Evolutionary conservation across 75 land plant genomes (phyloP).

Genomic region (Isoetes taiwanensis): DNA sequence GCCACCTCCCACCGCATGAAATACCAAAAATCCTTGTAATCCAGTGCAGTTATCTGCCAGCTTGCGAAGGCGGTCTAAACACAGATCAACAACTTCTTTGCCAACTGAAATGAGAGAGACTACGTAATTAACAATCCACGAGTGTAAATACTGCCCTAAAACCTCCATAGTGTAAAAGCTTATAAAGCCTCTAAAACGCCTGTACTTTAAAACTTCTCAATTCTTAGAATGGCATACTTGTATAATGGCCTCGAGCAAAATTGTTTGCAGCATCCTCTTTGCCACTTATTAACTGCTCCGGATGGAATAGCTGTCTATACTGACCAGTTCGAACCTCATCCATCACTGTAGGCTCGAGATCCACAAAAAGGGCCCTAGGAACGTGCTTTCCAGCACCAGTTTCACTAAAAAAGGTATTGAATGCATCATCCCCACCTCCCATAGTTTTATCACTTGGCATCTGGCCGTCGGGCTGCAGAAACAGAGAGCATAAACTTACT

Average conservation of each 20-base stretch:
- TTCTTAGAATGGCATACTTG: slow-evolving; percentile 23
- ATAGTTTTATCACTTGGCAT: slow-evolving; percentile 51
- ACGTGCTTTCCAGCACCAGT: slow-evolving; percentile 76
- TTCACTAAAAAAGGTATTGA: slow-evolving; percentile 73
- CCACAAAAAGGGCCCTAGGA: slow-evolving; percentile 55
- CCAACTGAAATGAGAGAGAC: slow-evolving; percentile 30
- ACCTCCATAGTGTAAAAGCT: neutral
- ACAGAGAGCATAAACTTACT: no score
- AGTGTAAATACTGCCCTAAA: neutral
- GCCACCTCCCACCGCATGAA: slow-evolving; percentile 60
- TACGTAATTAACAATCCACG: neutral
- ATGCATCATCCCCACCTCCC: slow-evolving; percentile 65
- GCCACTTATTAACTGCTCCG: slow-evolving; percentile 62
- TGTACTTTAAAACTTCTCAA: neutral
- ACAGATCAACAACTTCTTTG: slow-evolving; percentile 71
- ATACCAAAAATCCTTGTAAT: slow-evolving; percentile 62
- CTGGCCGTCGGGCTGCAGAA: slow-evolving; percentile 52
- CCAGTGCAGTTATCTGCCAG: slow-evolving; percentile 78
- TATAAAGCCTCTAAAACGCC: neutral
- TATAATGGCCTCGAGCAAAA: slow-evolving; percentile 71
- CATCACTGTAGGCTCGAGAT: slow-evolving; percentile 64
- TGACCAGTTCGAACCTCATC: slow-evolving; percentile 66
- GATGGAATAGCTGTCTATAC: slow-evolving; percentile 37
- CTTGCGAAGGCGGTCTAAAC: slow-evolving; percentile 61
- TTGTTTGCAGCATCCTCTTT: slow-evolving; percentile 82